phyloP scores from a whole-genome alignment of 2,329 filamentous ascomycete species.

The Aureobasidium sp. region DNA sequence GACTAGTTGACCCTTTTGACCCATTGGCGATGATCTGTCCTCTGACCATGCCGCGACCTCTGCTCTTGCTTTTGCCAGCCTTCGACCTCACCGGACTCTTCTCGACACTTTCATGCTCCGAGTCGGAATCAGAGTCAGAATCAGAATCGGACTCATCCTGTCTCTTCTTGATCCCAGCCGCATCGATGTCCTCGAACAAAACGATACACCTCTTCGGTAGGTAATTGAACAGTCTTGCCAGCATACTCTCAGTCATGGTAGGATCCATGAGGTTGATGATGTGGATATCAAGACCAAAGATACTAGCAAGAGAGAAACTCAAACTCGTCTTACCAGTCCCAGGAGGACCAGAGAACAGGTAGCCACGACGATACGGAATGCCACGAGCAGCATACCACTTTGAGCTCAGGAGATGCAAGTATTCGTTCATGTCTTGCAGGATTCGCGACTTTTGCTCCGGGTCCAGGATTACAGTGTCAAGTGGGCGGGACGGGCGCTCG shows the following conservation, averaged over 20 bases:
- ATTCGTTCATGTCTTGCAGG: conserved; percentile 68
- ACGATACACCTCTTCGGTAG: conserved; percentile 41
- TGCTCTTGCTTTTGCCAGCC: background rate
- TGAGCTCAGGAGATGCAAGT: conserved; percentile 62
- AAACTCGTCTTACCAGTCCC: conserved; percentile 34
- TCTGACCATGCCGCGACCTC: background rate
- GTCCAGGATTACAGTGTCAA: conserved; percentile 70
- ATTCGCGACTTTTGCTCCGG: conserved; percentile 58
- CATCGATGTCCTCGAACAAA: conserved; percentile 43
- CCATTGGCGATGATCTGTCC: background rate
- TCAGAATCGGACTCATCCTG: conserved; percentile 18
- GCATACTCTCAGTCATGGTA: conserved; percentile 62
- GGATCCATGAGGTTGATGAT: conserved; percentile 54
- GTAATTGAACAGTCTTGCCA: conserved; percentile 37
- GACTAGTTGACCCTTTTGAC: background rate
- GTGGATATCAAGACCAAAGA: conserved; percentile 43
- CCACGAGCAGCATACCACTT: conserved; percentile 81
- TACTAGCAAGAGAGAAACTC: conserved; percentile 38
- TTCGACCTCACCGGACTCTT: background rate
- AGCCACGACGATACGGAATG: conserved; percentile 79
- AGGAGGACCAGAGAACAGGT: conserved; percentile 67
- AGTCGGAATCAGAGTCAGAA: background rate
- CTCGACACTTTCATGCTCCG: background rate
- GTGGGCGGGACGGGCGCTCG: conserved; percentile 59
- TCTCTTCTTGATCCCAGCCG: conserved; percentile 36